Conservation (phyloP, 352 stramenopile genomes). For the Pythium monospermum region DNA sequence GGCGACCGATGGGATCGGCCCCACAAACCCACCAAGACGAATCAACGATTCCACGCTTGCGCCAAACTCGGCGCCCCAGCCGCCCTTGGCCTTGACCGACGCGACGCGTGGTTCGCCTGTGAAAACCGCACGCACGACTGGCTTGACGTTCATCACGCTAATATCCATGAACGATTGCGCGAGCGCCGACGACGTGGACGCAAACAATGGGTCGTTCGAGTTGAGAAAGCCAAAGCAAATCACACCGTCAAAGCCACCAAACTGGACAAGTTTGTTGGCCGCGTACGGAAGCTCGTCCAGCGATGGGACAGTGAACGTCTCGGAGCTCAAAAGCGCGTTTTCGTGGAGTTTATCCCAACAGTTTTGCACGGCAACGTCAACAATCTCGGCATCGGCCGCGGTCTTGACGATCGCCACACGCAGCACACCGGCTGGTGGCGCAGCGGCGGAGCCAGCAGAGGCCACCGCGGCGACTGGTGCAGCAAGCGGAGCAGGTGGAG, state of each 20-base stretch:
- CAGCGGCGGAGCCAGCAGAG: slow-evolving; percentile 3
- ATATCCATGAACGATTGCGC: slow-evolving; percentile 81
- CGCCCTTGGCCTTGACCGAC: slow-evolving; percentile 65
- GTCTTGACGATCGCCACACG: slow-evolving; percentile 77
- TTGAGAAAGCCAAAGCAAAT: slow-evolving; percentile 80
- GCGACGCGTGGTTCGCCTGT: slow-evolving; percentile 70
- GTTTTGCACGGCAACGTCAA: slow-evolving; percentile 68
- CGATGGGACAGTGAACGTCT: slow-evolving; percentile 66
- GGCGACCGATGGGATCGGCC: slow-evolving; percentile 32
- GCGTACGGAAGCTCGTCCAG: slow-evolving; percentile 77
- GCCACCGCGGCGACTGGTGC: slow-evolving; percentile 7
- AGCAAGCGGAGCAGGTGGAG: slow-evolving; percentile 19
- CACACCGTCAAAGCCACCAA: slow-evolving; percentile 63
- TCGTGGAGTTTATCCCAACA: slow-evolving; percentile 40
- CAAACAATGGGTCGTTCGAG: slow-evolving; percentile 55
- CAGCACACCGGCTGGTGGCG: slow-evolving; percentile 14
- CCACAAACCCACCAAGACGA: slow-evolving; percentile 61
- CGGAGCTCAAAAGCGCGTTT: slow-evolving; percentile 27
- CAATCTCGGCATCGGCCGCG: slow-evolving; percentile 60
- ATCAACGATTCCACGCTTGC: slow-evolving; percentile 53
- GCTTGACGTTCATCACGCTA: slow-evolving; percentile 74
- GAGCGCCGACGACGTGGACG: slow-evolving; percentile 44
- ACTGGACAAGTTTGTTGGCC: slow-evolving; percentile 72
- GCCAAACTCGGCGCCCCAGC: slow-evolving; percentile 65
- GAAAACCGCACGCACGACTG: slow-evolving; percentile 75